These are phyloP conservation scores for Mucor velutinosus DNA, from an alignment of 371 early-diverging fungal species.

Conservation along the genomic window DNA sequence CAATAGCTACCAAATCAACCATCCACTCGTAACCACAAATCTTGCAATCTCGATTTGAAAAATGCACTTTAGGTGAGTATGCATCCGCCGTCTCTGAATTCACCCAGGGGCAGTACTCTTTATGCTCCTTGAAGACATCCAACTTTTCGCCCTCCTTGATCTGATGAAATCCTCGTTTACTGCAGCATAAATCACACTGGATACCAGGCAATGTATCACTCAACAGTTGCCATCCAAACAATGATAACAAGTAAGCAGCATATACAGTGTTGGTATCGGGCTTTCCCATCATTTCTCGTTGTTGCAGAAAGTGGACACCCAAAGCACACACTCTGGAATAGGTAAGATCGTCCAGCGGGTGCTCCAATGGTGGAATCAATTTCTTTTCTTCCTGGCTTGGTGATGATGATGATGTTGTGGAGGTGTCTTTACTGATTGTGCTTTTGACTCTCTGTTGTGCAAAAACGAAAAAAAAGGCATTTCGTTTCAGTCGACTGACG, in stretches of 20 bases:
- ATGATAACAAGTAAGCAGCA: slow-evolving; percentile 16
- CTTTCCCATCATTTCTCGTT: background rate
- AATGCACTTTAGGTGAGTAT: background rate
- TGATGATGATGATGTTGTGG: background rate
- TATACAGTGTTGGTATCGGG: background rate
- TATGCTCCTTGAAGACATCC: slow-evolving; percentile 5
- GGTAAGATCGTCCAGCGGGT: slow-evolving; percentile 2
- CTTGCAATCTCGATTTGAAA: background rate
- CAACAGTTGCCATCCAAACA: slow-evolving; percentile 21
- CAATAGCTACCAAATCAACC: slow-evolving; percentile 10
- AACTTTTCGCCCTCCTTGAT: background rate
- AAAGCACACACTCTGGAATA: slow-evolving; percentile 5
- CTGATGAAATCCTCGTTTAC: slow-evolving; percentile 1
- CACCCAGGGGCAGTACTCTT: slow-evolving; percentile 19
- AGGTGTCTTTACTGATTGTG: background rate
- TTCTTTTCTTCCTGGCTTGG: background rate
- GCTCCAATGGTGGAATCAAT: slow-evolving; percentile 3
- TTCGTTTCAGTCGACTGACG: background rate
- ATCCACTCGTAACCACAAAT: slow-evolving; percentile 19
- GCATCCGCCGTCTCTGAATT: slow-evolving; percentile 2
- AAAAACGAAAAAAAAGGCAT: background rate
- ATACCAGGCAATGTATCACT: background rate
- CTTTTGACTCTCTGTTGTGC: background rate
- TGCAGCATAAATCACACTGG: slow-evolving; percentile 17
- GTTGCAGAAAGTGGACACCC: background rate